phyloP scores from a whole-genome alignment of 1,139 yeast genomes.

The Pichia inconspicua region DNA sequence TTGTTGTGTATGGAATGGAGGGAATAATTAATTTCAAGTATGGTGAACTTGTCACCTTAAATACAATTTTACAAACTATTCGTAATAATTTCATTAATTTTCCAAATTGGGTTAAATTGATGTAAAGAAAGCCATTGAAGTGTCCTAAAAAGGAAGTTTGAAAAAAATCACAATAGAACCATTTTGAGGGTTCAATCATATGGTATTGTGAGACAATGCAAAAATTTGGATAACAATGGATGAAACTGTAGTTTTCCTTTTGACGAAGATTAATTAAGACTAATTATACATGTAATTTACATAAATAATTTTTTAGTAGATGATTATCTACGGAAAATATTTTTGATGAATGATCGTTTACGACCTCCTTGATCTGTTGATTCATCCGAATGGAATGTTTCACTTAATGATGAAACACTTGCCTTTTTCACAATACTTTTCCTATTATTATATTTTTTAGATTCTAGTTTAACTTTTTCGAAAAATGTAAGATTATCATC shows the following conservation, averaged over 20 bases:
- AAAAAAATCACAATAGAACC: background rate
- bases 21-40: no score
- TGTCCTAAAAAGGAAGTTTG: background rate
- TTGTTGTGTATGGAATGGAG: background rate
- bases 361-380: background rate
- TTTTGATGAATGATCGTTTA: conserved; percentile 1
- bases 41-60: background rate
- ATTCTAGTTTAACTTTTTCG: background rate
- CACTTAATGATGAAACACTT: background rate
- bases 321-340: background rate
- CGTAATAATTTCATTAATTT: no score
- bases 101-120: background rate
- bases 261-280: background rate
- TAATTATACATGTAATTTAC: background rate
- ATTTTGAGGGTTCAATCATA: background rate
- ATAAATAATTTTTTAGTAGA: background rate
- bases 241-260: background rate
- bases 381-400: background rate
- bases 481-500: background rate
- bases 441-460: background rate
- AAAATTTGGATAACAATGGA: background rate
- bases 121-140: background rate
- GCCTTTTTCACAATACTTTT: background rate
- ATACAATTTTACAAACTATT: background rate
- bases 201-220: background rate